These are phyloP conservation scores for Monosporascus sp. DNA, from an alignment of 2,329 filamentous ascomycete genomes.

Conservation along the genomic window DNA sequence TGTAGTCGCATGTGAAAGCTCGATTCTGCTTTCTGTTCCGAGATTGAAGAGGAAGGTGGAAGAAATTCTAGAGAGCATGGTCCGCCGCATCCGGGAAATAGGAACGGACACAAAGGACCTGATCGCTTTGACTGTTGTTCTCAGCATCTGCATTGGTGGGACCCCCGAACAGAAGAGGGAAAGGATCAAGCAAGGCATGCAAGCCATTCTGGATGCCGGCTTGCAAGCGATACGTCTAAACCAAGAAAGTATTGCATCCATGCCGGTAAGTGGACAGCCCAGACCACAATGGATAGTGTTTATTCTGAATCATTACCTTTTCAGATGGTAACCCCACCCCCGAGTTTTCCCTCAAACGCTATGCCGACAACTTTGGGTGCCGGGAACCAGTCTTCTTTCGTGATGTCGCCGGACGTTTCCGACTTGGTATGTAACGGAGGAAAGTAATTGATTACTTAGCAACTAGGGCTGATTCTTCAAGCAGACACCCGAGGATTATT, in stretches of 20 bases:
- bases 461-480: neutral
- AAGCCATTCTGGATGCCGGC: slow-evolving; percentile 39
- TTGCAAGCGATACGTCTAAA: slow-evolving; percentile 38
- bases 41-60: slow-evolving; percentile 32
- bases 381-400: slow-evolving; percentile 18
- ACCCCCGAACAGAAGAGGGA: slow-evolving; percentile 36
- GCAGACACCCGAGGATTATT: slow-evolving; percentile 22
- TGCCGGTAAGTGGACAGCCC: slow-evolving; percentile 19
- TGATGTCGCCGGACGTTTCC: slow-evolving; percentile 18
- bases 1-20: slow-evolving; percentile 21
- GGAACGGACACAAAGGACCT: slow-evolving; percentile 47
- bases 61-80: slow-evolving; percentile 40
- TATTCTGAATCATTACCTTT: neutral
- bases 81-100: slow-evolving; percentile 37
- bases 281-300: too few relatives aligned
- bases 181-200: slow-evolving; percentile 36
- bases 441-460: neutral
- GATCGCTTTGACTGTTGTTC: slow-evolving; percentile 41
- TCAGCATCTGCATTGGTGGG: slow-evolving; percentile 38
- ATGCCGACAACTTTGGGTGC: slow-evolving; percentile 14
- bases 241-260: slow-evolving; percentile 30
- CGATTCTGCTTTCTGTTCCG: slow-evolving; percentile 20
- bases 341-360: slow-evolving; percentile 11
- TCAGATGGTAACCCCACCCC: slow-evolving; percentile 14
- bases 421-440: slow-evolving; percentile 15